phyloP scores from a whole-genome alignment of 768 basidiomycete species.

The Xerocomellus amylosporus region DNA sequence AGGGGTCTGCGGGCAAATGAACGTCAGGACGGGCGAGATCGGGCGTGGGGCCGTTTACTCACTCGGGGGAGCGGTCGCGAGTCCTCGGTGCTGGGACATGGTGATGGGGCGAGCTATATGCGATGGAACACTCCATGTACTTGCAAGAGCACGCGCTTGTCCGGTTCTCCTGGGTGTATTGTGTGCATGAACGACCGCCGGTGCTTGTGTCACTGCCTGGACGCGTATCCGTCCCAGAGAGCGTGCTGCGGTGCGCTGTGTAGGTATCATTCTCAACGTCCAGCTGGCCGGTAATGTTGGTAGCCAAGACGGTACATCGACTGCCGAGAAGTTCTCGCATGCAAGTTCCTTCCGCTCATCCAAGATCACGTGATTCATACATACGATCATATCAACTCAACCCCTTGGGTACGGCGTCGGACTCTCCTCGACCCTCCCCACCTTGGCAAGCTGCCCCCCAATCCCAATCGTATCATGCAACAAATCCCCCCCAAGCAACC shows the following conservation, averaged over 20 bases:
- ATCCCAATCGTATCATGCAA: slow-evolving; percentile 64
- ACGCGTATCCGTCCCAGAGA: slow-evolving; percentile 23
- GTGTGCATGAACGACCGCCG: slow-evolving; percentile 1
- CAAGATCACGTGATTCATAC: slow-evolving; percentile 18
- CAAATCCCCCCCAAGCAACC: slow-evolving; percentile 61
- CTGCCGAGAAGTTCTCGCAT: neutral
- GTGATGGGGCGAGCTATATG: neutral
- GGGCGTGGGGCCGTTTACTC: neutral
- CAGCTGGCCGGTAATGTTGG: neutral
- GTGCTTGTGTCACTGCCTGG: slow-evolving; percentile 10
- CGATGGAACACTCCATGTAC: neutral
- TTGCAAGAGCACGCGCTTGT: slow-evolving; percentile 4
- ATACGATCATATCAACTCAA: neutral
- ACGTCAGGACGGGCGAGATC: neutral
- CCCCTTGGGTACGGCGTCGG: slow-evolving; percentile 51
- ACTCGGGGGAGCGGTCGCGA: slow-evolving; percentile 21
- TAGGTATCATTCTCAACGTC: slow-evolving; percentile 29
- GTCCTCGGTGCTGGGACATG: slow-evolving; percentile 1
- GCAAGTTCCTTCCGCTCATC: slow-evolving; percentile 26
- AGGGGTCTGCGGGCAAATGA: neutral
- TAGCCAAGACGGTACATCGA: neutral
- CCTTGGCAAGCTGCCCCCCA: slow-evolving; percentile 48
- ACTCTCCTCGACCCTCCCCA: slow-evolving; percentile 56
- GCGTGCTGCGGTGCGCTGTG: slow-evolving; percentile 26
- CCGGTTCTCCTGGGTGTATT: slow-evolving; percentile 9